These are phyloP conservation scores for Selenicereus undatus DNA, from an alignment of 148 eudicot species.

Conservation along the genomic window DNA sequence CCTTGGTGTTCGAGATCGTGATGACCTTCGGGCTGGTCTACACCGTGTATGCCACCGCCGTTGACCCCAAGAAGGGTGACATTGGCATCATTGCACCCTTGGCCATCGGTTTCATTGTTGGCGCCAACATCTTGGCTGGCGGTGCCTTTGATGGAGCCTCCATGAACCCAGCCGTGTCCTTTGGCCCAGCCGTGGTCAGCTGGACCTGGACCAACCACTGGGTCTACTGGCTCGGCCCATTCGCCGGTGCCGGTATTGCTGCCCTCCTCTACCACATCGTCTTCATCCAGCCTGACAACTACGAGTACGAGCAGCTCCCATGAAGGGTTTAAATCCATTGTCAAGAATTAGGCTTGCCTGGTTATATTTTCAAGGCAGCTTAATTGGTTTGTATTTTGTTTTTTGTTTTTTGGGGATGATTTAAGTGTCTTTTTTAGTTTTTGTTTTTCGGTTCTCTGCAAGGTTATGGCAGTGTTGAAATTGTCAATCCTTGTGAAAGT, in stretches of 20 bases:
- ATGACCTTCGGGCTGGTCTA: constrained; percentile 83
- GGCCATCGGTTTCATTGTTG: constrained; percentile 76
- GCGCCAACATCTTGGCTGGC: constrained; percentile 81
- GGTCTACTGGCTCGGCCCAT: constrained; percentile 89
- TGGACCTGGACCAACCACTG: constrained; percentile 80
- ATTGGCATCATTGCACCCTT: constrained; percentile 72
- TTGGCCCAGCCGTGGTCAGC: constrained; percentile 82
- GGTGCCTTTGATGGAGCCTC: constrained; percentile 85
- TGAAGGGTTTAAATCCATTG: constrained; percentile 17
- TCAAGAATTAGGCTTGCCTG: neutral
- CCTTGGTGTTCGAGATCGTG: constrained; percentile 70
- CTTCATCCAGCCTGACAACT: constrained; percentile 43
- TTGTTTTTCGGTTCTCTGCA: constrained; percentile 1
- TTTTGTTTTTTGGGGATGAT: neutral
- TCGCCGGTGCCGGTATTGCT: constrained; percentile 58
- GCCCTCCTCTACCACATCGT: constrained; percentile 52
- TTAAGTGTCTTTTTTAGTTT: constrained; percentile 15
- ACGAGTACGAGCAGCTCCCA: constrained; percentile 63
- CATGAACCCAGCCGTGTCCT: constrained; percentile 86
- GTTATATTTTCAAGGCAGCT: constrained; percentile 15
- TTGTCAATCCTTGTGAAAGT: constrained; percentile 22
- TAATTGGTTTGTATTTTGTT: constrained; percentile 4
- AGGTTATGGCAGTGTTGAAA: constrained; percentile 6
- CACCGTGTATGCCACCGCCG: constrained; percentile 76
- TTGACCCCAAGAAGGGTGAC: constrained; percentile 76